phyloP scores from a whole-genome alignment of 257 asterid genomes.

The Ballota nigra region DNA sequence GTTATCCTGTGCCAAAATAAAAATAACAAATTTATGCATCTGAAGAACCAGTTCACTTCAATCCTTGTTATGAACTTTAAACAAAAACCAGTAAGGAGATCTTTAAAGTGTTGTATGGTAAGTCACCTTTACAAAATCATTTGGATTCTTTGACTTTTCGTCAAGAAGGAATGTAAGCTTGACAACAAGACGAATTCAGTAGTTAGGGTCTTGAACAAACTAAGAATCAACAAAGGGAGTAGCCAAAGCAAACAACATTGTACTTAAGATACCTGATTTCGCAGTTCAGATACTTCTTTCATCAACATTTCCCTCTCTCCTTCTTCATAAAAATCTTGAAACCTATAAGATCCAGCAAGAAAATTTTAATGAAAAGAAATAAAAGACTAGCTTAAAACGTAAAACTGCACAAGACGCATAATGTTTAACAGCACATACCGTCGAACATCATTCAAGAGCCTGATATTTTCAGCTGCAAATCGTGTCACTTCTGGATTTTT shows the following conservation, averaged over 20 bases:
- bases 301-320: conserved; percentile 87
- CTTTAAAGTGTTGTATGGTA: conserved; percentile 35
- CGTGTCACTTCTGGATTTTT: conserved; percentile 97
- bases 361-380: conserved; percentile 1
- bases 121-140: conserved; percentile 38
- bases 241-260: background rate
- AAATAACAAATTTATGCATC: conserved; percentile 21
- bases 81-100: conserved; percentile 11
- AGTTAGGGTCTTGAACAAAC: conserved; percentile 5
- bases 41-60: conserved; percentile 12
- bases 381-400: background rate
- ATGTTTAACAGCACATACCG: conserved; percentile 37
- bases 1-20: conserved; percentile 45
- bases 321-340: conserved; percentile 92
- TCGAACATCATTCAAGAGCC: conserved; percentile 80
- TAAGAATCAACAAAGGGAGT: background rate
- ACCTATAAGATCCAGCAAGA: conserved; percentile 39
- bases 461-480: conserved; percentile 90
- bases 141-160: conserved; percentile 56
- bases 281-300: conserved; percentile 72
- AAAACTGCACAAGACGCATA: background rate
- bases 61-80: background rate
- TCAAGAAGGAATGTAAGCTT: conserved; percentile 58
- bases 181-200: conserved; percentile 24
- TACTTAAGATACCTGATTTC: conserved; percentile 61